These are phyloP conservation scores for Neoboletus subvelutipes DNA, from an alignment of 768 basidiomycete species.

Conservation along the genomic window DNA sequence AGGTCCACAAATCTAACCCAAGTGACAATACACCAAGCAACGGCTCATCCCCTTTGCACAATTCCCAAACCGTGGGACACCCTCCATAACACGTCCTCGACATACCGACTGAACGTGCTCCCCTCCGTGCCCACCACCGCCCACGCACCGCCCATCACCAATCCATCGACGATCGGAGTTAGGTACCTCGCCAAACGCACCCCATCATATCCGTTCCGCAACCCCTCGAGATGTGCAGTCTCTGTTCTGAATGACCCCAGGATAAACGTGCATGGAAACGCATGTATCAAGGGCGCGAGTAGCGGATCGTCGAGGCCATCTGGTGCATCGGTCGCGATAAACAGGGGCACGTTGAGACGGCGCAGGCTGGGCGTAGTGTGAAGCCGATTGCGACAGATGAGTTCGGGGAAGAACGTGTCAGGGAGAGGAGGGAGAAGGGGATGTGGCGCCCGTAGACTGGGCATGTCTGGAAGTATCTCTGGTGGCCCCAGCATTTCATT, in stretches of 20 bases:
- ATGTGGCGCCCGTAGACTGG: slow-evolving; percentile 26
- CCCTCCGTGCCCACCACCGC: slow-evolving; percentile 65
- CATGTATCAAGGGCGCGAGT: slow-evolving; percentile 44
- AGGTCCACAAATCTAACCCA: background rate
- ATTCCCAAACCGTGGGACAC: slow-evolving; percentile 53
- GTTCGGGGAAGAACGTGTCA: slow-evolving; percentile 1
- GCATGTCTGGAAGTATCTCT: slow-evolving; percentile 19
- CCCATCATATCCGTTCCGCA: slow-evolving; percentile 50
- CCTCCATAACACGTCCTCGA: slow-evolving; percentile 67
- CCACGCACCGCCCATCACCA: slow-evolving; percentile 60
- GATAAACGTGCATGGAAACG: slow-evolving; percentile 66
- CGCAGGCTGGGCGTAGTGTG: slow-evolving; percentile 36
- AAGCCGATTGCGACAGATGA: slow-evolving; percentile 40
- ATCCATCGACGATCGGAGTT: slow-evolving; percentile 66
- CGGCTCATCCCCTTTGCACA: slow-evolving; percentile 43
- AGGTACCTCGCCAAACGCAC: slow-evolving; percentile 46
- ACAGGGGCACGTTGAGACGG: slow-evolving; percentile 58
- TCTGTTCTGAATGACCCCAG: slow-evolving; percentile 48
- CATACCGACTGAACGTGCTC: slow-evolving; percentile 75
- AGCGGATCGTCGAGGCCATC: slow-evolving; percentile 40
- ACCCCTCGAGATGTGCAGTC: slow-evolving; percentile 31
- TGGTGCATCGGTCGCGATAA: slow-evolving; percentile 61
- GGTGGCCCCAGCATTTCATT: slow-evolving; percentile 13
- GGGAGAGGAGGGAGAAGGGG: slow-evolving; percentile 30
- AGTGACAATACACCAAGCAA: background rate